These are phyloP conservation scores for Beta corolliflora DNA, from an alignment of 179 eudicot genomes.

Conservation along the genomic window DNA sequence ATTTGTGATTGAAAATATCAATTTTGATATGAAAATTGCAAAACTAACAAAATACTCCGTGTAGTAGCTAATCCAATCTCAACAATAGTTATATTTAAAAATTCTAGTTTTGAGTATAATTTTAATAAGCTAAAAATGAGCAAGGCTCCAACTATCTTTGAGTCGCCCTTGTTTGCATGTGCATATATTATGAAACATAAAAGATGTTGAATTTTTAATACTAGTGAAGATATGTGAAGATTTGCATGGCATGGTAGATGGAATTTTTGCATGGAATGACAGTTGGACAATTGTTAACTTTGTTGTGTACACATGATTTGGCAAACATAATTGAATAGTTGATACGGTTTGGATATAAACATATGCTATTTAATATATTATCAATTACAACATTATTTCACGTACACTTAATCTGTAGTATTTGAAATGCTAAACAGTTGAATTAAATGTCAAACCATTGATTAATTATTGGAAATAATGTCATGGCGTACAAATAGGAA, in stretches of 20 bases:
- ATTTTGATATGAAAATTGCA: too few relatives aligned
- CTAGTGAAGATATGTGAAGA: neutral
- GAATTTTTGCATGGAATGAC: neutral
- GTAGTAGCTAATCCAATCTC: too few relatives aligned
- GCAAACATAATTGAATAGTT: neutral
- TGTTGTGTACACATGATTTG: neutral
- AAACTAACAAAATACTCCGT: too few relatives aligned
- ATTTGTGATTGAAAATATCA: too few relatives aligned
- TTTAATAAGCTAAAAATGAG: too few relatives aligned
- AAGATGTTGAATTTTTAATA: too few relatives aligned
- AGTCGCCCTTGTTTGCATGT: too few relatives aligned
- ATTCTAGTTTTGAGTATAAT: too few relatives aligned
- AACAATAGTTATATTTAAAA: too few relatives aligned
- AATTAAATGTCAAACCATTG: conserved; percentile 1
- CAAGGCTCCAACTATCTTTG: too few relatives aligned
- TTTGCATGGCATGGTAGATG: conserved; percentile 5
- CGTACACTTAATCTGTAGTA: conserved; percentile 2
- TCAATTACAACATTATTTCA: neutral
- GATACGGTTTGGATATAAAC: neutral
- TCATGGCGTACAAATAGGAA: neutral
- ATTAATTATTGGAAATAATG: neutral
- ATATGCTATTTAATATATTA: neutral
- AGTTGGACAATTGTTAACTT: neutral
- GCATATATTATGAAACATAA: too few relatives aligned
- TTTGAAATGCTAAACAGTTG: neutral